Base-by-base conservation (phyloP, 225 moss, liverwort and hornwort species). In the Climacium dendroides region DNA sequence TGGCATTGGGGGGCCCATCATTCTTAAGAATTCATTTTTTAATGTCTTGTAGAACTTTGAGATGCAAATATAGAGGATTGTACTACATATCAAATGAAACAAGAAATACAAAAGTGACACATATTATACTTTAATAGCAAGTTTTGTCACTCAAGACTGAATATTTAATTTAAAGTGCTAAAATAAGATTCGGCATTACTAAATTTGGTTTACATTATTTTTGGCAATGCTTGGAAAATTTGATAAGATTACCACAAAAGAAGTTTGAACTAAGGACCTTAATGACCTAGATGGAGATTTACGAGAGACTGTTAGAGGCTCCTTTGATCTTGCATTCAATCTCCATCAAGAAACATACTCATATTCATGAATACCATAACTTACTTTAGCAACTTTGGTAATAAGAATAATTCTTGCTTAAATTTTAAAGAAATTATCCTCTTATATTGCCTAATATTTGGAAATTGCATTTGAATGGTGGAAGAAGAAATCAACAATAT, bases 221-320 rank as follows among this genome's bases (percentile, higher is more conserved):
- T 64, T 9, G 3, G 9, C 8, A 64, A 64, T 64, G 18, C 9
- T 64, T 64, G 2, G 5, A 64, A 64, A 64, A 64, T 9, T 35
- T 19, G 35, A 64, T 19, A 35, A 64, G 10, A 64, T 5, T 5
- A 9, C 3, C 1, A 35, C 10, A 64, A 2, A 26, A 28, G 13
- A 34, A 18, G 10, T 35, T 19, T 4, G 5, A 64, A 18, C 5
- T 35, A 1, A 10, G 10, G 9, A 35, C 10, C 7, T 64, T 64
- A 3, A 5, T 35, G 5, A 35, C 5, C 4, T 17, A 35, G 18
- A 35, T 35, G 2, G 10, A 9, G 18, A 19, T 35, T 64, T 64
- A 19, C 10, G 1, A 64, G 10, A 19, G 35, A 64, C 3, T 2
- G 0, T 9, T 64, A 2, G 9, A 34, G 9, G 5, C 2, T 32